phyloP scores from a whole-genome alignment of 148 eudicot genomes.

The Linanthus parryae region DNA sequence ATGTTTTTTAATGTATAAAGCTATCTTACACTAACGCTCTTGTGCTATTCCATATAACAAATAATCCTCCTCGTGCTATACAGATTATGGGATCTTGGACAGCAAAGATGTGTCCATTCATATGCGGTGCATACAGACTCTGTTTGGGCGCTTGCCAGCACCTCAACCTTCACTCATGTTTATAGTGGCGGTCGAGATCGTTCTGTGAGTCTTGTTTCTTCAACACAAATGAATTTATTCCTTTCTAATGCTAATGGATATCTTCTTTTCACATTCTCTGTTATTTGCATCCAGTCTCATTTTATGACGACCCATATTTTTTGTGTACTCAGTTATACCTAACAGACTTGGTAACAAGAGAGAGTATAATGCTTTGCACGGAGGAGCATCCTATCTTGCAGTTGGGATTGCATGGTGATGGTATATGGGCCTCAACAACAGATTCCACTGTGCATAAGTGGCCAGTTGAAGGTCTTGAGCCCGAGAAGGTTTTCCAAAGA shows the following conservation, averaged over 20 bases:
- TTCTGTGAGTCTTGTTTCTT: conserved; percentile 57
- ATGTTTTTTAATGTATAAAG: no score
- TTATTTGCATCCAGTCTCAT: conserved; percentile 2
- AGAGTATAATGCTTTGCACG: conserved; percentile 82
- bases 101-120: conserved; percentile 94
- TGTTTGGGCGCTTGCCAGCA: conserved; percentile 99
- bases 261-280: conserved; percentile 3
- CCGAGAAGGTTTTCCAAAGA: conserved; percentile 70
- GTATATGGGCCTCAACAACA: conserved; percentile 88
- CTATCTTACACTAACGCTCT: no score
- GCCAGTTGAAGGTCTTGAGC: conserved; percentile 80
- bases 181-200: conserved; percentile 98
- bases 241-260: not conserved
- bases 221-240: not conserved
- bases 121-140: conserved; percentile 99
- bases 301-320: conserved; percentile 11
- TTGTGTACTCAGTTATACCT: conserved; percentile 60
- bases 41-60: no score
- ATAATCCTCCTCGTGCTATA: not conserved
- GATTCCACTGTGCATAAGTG: conserved; percentile 91
- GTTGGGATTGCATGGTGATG: conserved; percentile 75
- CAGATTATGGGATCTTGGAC: conserved; percentile 98
- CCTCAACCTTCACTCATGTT: conserved; percentile 84
- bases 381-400: conserved; percentile 80
- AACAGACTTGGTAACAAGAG: conserved; percentile 90